A percentile compares a stretch with the other conserved stretches of the same genome.
Conservation (phyloP, 2,329 filamentous ascomycete genomes). For the Ophiostoma sp. region DNA sequence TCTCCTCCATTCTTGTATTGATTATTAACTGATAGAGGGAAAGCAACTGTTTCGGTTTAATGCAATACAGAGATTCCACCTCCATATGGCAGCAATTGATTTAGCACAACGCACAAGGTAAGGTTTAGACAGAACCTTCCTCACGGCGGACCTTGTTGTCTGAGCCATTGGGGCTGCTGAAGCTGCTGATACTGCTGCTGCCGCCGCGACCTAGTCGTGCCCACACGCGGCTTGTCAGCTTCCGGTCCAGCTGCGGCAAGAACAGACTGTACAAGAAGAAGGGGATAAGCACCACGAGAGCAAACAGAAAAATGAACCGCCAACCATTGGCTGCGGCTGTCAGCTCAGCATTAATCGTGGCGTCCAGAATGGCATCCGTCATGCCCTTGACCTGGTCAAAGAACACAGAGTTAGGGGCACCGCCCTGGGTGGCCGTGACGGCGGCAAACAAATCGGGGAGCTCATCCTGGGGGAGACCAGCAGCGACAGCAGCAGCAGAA, state of each 20-base stretch:
- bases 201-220: background rate
- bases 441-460: background rate
- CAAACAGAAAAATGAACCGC: background rate
- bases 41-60: no score
- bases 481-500: background rate
- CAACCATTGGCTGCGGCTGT: background rate
- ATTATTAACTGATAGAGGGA: no score
- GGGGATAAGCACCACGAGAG: background rate
- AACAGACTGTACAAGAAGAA: background rate
- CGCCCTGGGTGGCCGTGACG: background rate
- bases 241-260: background rate
- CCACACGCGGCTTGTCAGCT: background rate
- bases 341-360: background rate
- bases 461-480: background rate
- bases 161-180: no score
- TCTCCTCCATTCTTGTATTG: no score
- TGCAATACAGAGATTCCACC: no score
- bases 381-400: background rate
- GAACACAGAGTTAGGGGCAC: background rate
- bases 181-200: background rate
- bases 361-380: background rate
- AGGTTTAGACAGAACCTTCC: background rate
- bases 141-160: background rate
- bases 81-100: no score
- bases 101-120: background rate